These are phyloP conservation scores for Curvularia sp. DNA, from an alignment of 2,329 filamentous ascomycete species.

Conservation along the genomic window DNA sequence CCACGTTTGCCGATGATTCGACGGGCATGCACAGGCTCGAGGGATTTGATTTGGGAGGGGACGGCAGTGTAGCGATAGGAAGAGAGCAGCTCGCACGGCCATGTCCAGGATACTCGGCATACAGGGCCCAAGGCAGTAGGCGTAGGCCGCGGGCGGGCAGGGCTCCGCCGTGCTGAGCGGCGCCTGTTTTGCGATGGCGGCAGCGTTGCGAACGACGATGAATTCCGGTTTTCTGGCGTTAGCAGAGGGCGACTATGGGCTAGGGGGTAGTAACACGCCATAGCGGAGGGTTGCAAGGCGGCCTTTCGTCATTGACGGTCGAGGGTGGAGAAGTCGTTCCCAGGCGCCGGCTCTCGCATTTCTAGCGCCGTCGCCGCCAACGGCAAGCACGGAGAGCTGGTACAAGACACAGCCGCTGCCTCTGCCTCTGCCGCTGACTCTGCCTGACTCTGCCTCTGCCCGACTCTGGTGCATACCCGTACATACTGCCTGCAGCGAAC, in stretches of 20 bases:
- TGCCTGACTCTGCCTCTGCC: not conserved
- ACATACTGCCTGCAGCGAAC: too few relatives aligned
- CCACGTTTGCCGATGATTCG: conserved; percentile 31
- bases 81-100: conserved; percentile 3
- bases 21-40: conserved; percentile 8
- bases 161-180: conserved; percentile 22
- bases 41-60: not conserved
- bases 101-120: conserved; percentile 18
- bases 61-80: conserved; percentile 21
- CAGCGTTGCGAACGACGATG: not conserved
- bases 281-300: not conserved
- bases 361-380: conserved; percentile 32
- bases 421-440: not conserved
- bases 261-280: conserved; percentile 10
- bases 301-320: conserved; percentile 34
- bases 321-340: conserved; percentile 28
- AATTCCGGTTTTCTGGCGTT: conserved; percentile 35
- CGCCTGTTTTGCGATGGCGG: conserved; percentile 23
- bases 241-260: conserved; percentile 27
- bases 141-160: conserved; percentile 21
- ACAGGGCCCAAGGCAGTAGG: conserved; percentile 13
- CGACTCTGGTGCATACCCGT: too few relatives aligned
- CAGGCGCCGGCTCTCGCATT: conserved; percentile 24
- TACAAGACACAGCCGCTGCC: conserved; percentile 16
- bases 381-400: conserved; percentile 31